phyloP scores from a whole-genome alignment of 106 monocot genomes.

The Allium cepa region DNA sequence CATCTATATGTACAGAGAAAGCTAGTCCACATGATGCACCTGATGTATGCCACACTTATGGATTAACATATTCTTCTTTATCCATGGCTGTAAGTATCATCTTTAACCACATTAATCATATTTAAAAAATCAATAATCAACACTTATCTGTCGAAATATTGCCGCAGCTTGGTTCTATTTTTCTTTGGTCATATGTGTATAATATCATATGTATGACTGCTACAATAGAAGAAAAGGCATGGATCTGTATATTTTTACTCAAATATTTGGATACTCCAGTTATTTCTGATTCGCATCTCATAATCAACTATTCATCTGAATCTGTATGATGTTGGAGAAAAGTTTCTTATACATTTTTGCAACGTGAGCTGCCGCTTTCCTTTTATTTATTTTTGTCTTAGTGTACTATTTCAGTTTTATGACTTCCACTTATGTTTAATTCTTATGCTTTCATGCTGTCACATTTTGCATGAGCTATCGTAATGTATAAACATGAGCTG shows the following conservation, averaged over 20 bases:
- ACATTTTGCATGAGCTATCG: too few relatives aligned
- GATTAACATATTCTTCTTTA: constrained; percentile 61
- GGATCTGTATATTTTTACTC: constrained; percentile 2
- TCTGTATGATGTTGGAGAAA: not conserved
- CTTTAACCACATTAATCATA: not conserved
- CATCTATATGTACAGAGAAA: constrained; percentile 71
- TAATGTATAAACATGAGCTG: too few relatives aligned
- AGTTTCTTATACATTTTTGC: too few relatives aligned
- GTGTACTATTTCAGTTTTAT: too few relatives aligned
- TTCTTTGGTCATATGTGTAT: constrained; percentile 15
- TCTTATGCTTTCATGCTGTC: too few relatives aligned
- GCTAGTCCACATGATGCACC: constrained; percentile 73
- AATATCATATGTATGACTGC: constrained; percentile 21
- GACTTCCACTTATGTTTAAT: too few relatives aligned
- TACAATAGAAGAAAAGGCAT: constrained; percentile 8
- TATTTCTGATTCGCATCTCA: not conserved
- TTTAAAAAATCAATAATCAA: constrained; percentile 1
- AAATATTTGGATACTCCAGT: not conserved
- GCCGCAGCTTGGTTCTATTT: constrained; percentile 12
- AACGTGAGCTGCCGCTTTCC: too few relatives aligned
- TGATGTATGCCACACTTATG: constrained; percentile 50
- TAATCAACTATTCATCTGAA: not conserved
- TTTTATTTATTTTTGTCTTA: too few relatives aligned
- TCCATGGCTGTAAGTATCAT: constrained; percentile 73
- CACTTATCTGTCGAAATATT: constrained; percentile 31